phyloP scores from a whole-genome alignment of 116 monocot species.

The Thalassia testudinum region DNA sequence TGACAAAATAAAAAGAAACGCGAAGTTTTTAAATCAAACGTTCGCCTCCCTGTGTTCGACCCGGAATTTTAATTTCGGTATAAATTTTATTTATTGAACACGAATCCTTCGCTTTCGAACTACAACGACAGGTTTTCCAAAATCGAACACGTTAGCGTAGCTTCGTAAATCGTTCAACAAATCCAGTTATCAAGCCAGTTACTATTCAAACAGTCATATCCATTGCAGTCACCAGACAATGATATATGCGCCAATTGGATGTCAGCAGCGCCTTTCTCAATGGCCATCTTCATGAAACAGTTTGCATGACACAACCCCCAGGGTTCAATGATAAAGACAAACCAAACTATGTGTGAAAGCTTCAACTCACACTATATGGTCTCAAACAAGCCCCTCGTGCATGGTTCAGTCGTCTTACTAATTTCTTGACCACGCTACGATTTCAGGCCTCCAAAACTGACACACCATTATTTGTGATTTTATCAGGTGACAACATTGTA shows the following conservation, averaged over 20 bases:
- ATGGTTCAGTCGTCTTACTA: background rate
- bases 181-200: background rate
- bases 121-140: too few species aligned
- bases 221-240: background rate
- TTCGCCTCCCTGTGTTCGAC: too few species aligned
- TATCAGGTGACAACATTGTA: too few species aligned
- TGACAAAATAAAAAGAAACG: too few species aligned
- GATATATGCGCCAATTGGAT: background rate
- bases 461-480: slow-evolving; percentile 1
- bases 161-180: too few species aligned
- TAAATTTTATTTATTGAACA: too few species aligned
- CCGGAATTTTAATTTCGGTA: too few species aligned
- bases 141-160: too few species aligned
- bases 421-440: background rate
- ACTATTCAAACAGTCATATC: background rate
- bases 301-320: background rate
- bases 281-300: background rate
- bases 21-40: too few species aligned
- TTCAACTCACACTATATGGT: background rate
- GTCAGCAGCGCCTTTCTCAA: background rate
- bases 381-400: slow-evolving; percentile 4
- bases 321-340: background rate
- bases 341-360: slow-evolving; percentile 1
- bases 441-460: slow-evolving; percentile 1
- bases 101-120: too few species aligned